Base-by-base conservation (phyloP, 108 stramenopile species). In the Nannochloropsis granulata region DNA sequence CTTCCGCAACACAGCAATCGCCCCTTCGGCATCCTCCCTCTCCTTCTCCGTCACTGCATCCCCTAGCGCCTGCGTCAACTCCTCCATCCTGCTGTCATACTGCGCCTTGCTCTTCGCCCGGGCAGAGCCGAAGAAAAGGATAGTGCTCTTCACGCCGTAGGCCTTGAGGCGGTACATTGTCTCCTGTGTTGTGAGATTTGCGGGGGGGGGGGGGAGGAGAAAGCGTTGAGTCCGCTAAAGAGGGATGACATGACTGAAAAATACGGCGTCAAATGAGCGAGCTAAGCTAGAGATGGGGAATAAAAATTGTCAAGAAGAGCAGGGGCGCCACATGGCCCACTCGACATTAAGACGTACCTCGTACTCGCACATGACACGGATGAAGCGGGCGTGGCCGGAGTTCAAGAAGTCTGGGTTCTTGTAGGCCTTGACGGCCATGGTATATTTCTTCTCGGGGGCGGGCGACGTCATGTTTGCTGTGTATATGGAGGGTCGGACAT, bases 311-410 rank as follows among this genome's bases (percentile, higher is more conserved):
- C 2, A 34, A 34, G 34, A 34, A 34, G 34, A 34, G 34, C 34
- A 34, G 34, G 34, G 34, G 34, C 34, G 2, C 34, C 34, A 34
- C 34, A 34, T 34, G 34, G n/a, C 0, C 21, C 21, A 71, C 56
- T n/a, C 56, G 56, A 71, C 56, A 71, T 10, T 10, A 71, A 23
- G 13, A 23, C 24, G 23, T 43, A 71, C 82, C 71, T 88, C 88
- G 84, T 87, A 88, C 42, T 88, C 88, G 84, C 88, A 88, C 88
- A 88, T 88, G 80, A 88, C 87, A 24, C 88, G 86, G 42, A 88
- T 87, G 23, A 85, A 80, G 79, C 88, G 84, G 12, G 88, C 88
- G 82, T 88, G 83, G 23, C 78, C 80, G 42, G 87, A 88, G 43
- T 88, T 88, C 43, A 88, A 82, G 23, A 88, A 88, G 44, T 78